Base-by-base conservation (phyloP, 202 grass and related monocot genomes). In the Bolboschoenoplectus hybrid region DNA sequence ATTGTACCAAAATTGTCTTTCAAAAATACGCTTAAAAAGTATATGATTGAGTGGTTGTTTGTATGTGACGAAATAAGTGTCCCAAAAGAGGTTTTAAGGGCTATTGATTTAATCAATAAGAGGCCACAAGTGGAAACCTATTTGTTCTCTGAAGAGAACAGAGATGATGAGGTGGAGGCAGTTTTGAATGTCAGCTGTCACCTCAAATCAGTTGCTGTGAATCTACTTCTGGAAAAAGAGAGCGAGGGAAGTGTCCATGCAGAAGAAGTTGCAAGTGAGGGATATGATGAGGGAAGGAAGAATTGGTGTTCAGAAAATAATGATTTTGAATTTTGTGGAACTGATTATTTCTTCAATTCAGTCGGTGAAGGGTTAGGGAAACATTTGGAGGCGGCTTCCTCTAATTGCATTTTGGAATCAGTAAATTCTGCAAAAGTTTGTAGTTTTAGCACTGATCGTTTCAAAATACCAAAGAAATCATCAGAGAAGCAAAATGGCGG, bases 71-170 rank as follows among this genome's bases (percentile, higher is more conserved):
- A 90, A 82, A 68, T 85, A 75, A 68, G 14, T 76, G 12, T 85
- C 6, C 41, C 85, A 75, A 52, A 82, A 16, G 81, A 87, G 39
- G n/a, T 66, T 68, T 46, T 46, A 60, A 72, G 36, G 52, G 67
- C 74, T 80, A 38, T 90, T 87, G 67, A 80, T 82, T 85, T 90
- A 46, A 81, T 90, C 63, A 90, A 90, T 64, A 65, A 39, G 64
- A 85, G 34, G 41, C n/a, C 50, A 26, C 13, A 57, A 52, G 9
- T 7, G 1, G 19, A 64, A 17, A 12, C 74, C 7, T 3, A 61
- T 40, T 46, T 82, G 26, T 87, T 87, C 50, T 82, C 81, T 3
- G 19, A 85, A 66, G 63, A 82, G 53, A 75, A 64, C 43, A 81
- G 76, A 68, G 66, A 87, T 66, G 62, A 87, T 14, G 89, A 90